Conservation (phyloP, 306 rosid genomes). For the Mucuna pruriens region DNA sequence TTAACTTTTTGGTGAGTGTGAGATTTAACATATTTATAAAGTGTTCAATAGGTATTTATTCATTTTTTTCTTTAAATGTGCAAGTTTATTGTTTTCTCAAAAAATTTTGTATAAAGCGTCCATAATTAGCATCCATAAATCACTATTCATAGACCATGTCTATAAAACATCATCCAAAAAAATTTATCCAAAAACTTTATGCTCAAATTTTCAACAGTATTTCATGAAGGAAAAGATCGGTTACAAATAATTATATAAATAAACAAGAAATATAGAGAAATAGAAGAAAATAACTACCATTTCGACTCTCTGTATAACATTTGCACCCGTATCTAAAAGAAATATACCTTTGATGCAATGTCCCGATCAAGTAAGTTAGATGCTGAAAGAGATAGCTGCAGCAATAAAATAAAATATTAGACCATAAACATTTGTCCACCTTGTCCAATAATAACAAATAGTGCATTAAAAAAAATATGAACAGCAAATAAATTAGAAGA, state of each 20-base stretch:
- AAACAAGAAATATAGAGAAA: not conserved
- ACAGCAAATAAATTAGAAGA: not conserved
- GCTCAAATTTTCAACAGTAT: too few relatives aligned
- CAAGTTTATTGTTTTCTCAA: too few relatives aligned
- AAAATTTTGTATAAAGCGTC: too few relatives aligned
- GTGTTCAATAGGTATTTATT: too few relatives aligned
- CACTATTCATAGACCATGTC: too few relatives aligned
- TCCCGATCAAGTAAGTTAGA: constrained; percentile 68
- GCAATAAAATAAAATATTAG: constrained; percentile 40
- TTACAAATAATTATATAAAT: not conserved
- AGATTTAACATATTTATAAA: too few relatives aligned
- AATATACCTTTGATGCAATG: constrained; percentile 54
- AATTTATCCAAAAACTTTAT: too few relatives aligned
- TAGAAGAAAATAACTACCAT: not conserved
- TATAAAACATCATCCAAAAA: too few relatives aligned
- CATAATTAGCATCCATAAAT: too few relatives aligned
- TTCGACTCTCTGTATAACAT: not conserved
- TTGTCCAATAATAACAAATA: constrained; percentile 3
- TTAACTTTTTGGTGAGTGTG: too few relatives aligned
- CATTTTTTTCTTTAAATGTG: too few relatives aligned
- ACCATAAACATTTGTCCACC: constrained; percentile 27
- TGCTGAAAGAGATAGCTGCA: constrained; percentile 76
- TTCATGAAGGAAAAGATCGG: not conserved
- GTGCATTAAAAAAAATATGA: not conserved
- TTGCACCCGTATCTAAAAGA: not conserved